A percentile compares a stretch with the other conserved stretches of the same genome.
phyloP scores from a whole-genome alignment of 495 filamentous ascomycete genomes.

The Podospora pseudocomata region DNA sequence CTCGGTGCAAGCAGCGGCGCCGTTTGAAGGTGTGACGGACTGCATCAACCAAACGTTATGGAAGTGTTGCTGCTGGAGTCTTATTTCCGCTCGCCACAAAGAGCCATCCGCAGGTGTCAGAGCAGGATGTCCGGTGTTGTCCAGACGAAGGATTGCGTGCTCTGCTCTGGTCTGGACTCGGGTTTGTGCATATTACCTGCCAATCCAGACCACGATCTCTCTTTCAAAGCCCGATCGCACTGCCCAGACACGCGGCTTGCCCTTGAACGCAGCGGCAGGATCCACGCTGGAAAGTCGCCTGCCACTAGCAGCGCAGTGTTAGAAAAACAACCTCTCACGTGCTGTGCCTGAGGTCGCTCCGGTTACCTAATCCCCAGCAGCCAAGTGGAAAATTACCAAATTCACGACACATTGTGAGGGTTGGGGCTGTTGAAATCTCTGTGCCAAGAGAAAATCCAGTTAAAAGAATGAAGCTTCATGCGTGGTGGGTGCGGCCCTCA shows the following conservation, averaged over 20 bases:
- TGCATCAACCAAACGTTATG: neutral
- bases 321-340: neutral
- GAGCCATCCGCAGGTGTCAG: neutral
- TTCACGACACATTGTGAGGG: neutral
- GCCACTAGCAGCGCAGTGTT: neutral
- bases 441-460: neutral
- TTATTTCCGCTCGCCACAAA: neutral
- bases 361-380: neutral
- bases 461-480: neutral
- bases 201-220: conserved; percentile 1
- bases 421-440: neutral
- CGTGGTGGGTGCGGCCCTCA: neutral
- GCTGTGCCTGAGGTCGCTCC: neutral
- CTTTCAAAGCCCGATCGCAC: neutral
- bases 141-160: neutral
- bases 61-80: neutral
- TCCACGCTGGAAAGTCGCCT: neutral
- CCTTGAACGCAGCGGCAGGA: neutral
- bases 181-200: neutral
- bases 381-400: conserved; percentile 5
- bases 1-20: neutral
- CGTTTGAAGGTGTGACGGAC: neutral
- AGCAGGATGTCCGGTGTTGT: neutral
- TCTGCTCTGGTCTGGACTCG: neutral
- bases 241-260: neutral